Percentiles rank a stretch among this genome's conserved stretches.
Conservation (phyloP, 2,329 filamentous ascomycete species). For the Beauveria scarabaeidicola region DNA sequence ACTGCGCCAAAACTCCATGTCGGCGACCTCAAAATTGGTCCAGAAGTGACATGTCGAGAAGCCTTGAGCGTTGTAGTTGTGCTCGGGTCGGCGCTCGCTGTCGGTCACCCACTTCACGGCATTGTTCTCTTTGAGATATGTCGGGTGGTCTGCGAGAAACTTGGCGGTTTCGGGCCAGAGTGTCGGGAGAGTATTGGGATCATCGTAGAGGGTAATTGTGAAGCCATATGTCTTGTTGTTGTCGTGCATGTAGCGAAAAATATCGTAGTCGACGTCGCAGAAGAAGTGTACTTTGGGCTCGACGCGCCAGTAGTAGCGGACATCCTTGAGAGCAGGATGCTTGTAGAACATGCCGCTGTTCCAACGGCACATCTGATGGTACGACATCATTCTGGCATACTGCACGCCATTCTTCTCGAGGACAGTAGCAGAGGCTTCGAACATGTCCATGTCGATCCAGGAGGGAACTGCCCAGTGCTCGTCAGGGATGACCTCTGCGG, state of each 20-base stretch:
- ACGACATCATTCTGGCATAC: slow-evolving; percentile 80
- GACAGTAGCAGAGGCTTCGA: slow-evolving; percentile 72
- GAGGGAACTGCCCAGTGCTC: slow-evolving; percentile 89
- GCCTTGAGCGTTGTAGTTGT: slow-evolving; percentile 74
- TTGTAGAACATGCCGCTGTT: slow-evolving; percentile 98
- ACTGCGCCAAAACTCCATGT: slow-evolving; percentile 87
- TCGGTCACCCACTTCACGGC: slow-evolving; percentile 85
- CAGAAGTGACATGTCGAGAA: slow-evolving; percentile 99
- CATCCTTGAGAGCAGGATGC: slow-evolving; percentile 74
- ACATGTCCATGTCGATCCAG: slow-evolving; percentile 88
- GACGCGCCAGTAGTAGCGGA: slow-evolving; percentile 95
- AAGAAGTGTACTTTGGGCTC: slow-evolving; percentile 99
- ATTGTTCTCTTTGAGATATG: slow-evolving; percentile 74
- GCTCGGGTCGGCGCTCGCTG: slow-evolving; percentile 63
- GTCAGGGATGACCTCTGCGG: slow-evolving; percentile 72
- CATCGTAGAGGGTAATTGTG: slow-evolving; percentile 94
- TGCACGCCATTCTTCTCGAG: slow-evolving; percentile 80
- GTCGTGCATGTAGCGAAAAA: slow-evolving; percentile 96
- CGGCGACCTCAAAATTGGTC: slow-evolving; percentile 96
- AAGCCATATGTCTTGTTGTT: slow-evolving; percentile 99
- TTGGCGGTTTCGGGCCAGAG: slow-evolving; percentile 95
- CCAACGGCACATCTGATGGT: slow-evolving; percentile 99
- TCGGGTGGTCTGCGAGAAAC: slow-evolving; percentile 77
- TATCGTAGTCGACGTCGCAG: slow-evolving; percentile 96
- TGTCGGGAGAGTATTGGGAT: slow-evolving; percentile 72